Evolutionary conservation across 768 basidiomycete genomes (phyloP).

Genomic region (Hirschioporus abietinus): DNA sequence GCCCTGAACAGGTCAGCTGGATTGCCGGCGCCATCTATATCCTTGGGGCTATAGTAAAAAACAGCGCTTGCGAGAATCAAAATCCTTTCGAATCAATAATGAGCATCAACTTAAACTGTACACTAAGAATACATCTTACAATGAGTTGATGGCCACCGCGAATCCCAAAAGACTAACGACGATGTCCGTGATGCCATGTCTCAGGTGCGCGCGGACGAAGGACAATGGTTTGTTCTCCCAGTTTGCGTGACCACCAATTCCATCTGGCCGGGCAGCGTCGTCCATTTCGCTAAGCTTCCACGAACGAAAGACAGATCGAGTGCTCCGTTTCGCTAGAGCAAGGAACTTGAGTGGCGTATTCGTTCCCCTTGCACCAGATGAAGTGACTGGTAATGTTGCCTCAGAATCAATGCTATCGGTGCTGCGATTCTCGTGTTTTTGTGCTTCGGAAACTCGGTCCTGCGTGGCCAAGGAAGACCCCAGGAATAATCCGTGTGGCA

Average conservation of each 20-base stretch:
- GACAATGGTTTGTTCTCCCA: conserved; percentile 27
- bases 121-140: conserved; percentile 16
- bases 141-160: conserved; percentile 43
- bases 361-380: conserved; percentile 28
- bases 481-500: conserved; percentile 89
- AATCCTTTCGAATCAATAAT: conserved; percentile 20
- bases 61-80: conserved; percentile 37
- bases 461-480: conserved; percentile 85
- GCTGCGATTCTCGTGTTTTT: neutral
- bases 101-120: neutral
- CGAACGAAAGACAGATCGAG: neutral
- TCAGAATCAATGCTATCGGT: conserved; percentile 5
- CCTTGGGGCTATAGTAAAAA: conserved; percentile 28
- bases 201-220: conserved; percentile 36
- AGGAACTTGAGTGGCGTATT: conserved; percentile 2
- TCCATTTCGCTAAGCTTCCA: neutral
- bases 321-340: neutral
- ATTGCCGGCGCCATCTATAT: neutral
- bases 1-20: conserved; percentile 38
- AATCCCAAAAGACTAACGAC: conserved; percentile 36
- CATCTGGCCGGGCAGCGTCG: neutral
- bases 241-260: conserved; percentile 12
- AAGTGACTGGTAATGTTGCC: conserved; percentile 24
- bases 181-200: conserved; percentile 43
- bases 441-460: conserved; percentile 46